Evolutionary conservation across 805 yeast species (phyloP).

Genomic region (Wilhelminamyces savonicus): DNA sequence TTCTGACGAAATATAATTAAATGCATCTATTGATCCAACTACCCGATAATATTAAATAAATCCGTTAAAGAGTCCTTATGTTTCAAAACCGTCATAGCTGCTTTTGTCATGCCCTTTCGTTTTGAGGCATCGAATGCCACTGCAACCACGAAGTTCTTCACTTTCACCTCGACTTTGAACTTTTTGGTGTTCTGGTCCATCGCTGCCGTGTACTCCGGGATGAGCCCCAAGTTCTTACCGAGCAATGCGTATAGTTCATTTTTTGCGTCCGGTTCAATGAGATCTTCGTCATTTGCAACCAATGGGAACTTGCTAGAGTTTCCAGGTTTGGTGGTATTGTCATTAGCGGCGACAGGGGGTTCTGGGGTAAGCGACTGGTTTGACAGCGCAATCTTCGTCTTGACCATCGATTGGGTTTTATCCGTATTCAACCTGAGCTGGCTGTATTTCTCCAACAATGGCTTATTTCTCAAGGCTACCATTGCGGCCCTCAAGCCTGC

Average conservation of each 20-base stretch:
- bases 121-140: constrained; percentile 29
- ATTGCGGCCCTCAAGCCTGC: constrained; percentile 88
- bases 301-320: constrained; percentile 16
- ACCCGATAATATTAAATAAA: neutral
- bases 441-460: constrained; percentile 58
- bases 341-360: no score
- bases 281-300: constrained; percentile 16
- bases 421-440: constrained; percentile 37
- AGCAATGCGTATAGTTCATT: constrained; percentile 34
- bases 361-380: no score
- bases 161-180: constrained; percentile 22
- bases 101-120: constrained; percentile 35
- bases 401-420: constrained; percentile 7
- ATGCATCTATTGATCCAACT: no score
- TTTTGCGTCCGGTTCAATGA: constrained; percentile 29
- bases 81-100: constrained; percentile 32
- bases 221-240: constrained; percentile 26
- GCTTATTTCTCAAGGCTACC: constrained; percentile 58
- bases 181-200: constrained; percentile 14
- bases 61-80: constrained; percentile 10
- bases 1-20: no score
- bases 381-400: no score
- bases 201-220: constrained; percentile 27
- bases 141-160: constrained; percentile 23
- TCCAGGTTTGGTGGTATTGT: no score